Conservation (phyloP, 2,329 filamentous ascomycete species). For the Aspergillus arachidicola region DNA sequence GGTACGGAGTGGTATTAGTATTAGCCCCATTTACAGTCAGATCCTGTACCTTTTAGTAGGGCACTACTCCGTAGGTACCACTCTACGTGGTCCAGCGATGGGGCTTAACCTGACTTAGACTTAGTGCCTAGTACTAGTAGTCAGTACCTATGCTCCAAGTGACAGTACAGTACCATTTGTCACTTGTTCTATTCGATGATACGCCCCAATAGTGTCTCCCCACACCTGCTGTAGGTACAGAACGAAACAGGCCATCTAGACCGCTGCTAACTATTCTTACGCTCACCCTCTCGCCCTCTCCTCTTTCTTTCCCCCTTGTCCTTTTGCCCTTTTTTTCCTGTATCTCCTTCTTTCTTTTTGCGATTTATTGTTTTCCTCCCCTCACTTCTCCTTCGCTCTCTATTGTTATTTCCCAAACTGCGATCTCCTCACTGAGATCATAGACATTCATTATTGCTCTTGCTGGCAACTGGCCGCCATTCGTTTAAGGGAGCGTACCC, state of each 20-base stretch:
- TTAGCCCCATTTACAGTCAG: neutral
- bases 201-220: slow-evolving; percentile 4
- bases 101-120: neutral
- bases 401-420: neutral
- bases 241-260: slow-evolving; percentile 19
- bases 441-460: slow-evolving; percentile 8
- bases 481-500: slow-evolving; percentile 25
- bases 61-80: neutral
- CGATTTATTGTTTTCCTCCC: slow-evolving; percentile 3
- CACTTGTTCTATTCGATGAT: neutral
- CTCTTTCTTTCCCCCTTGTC: slow-evolving; percentile 3
- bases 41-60: neutral
- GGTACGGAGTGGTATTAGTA: neutral
- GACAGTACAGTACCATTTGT: slow-evolving; percentile 1
- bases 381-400: slow-evolving; percentile 7
- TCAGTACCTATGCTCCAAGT: neutral
- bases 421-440: neutral
- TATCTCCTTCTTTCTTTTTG: slow-evolving; percentile 18
- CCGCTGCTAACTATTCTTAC: slow-evolving; percentile 12
- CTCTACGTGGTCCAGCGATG: neutral
- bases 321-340: slow-evolving; percentile 22
- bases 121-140: neutral
- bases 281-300: neutral
- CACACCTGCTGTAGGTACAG: neutral
- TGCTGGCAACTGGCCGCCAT: slow-evolving; percentile 28